A percentile compares a stretch with the other conserved stretches of the same genome.
These are phyloP conservation scores for Auricularia sp. DNA, from an alignment of 768 basidiomycete genomes.

Conservation along the genomic window DNA sequence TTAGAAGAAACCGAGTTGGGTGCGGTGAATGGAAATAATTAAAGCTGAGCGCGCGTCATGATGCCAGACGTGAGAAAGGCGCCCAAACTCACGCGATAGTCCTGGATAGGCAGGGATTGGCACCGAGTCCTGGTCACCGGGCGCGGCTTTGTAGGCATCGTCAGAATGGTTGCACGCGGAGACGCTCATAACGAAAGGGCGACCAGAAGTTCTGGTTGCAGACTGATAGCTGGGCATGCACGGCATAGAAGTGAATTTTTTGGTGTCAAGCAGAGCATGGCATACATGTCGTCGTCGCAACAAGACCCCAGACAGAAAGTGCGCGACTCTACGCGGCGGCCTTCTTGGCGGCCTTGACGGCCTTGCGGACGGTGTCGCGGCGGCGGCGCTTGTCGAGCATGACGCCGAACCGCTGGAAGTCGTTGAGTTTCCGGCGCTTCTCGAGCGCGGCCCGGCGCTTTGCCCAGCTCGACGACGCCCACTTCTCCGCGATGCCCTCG, in stretches of 20 bases:
- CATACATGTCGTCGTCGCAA: neutral
- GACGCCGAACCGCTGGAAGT: constrained; percentile 87
- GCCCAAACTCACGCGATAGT: too few species aligned
- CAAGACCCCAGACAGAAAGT: neutral
- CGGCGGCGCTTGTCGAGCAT: constrained; percentile 84
- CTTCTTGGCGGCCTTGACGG: constrained; percentile 46
- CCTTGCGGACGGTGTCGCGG: constrained; percentile 67
- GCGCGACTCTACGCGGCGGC: constrained; percentile 20
- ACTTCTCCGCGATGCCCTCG: constrained; percentile 74
- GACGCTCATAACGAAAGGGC: too few species aligned
- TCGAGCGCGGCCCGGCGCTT: constrained; percentile 69
- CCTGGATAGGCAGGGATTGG: too few species aligned
- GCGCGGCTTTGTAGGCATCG: too few species aligned
- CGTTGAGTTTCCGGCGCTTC: constrained; percentile 66
- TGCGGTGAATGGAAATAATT: too few species aligned
- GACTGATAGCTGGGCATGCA: too few species aligned
- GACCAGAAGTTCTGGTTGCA: too few species aligned
- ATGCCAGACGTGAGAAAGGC: too few species aligned
- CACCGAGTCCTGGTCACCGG: too few species aligned
- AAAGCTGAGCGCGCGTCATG: too few species aligned
- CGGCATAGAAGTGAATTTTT: neutral
- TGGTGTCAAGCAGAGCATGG: constrained; percentile 2
- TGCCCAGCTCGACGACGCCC: constrained; percentile 83
- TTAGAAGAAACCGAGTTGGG: too few species aligned
- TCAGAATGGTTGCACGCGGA: too few species aligned